Evolutionary conservation across 1,284 basidiomycete species (phyloP).

Genomic region (Somion occarium): DNA sequence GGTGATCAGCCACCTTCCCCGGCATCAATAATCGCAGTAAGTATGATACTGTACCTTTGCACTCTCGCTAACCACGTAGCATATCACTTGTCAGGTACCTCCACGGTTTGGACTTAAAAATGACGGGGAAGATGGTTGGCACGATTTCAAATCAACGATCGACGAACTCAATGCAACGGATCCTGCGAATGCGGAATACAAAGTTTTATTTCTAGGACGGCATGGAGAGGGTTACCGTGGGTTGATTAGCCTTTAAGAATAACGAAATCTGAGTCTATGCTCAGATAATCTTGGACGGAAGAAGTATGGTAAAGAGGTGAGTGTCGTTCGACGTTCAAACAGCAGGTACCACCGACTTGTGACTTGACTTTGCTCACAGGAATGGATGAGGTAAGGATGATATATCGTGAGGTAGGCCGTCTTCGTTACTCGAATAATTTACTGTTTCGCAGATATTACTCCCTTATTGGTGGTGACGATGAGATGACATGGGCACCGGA

Average conservation of each 20-base stretch:
- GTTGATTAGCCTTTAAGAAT: slow-evolving; percentile 22
- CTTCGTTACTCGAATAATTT: background rate
- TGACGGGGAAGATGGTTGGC: background rate
- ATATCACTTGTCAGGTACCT: background rate
- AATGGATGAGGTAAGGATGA: slow-evolving; percentile 39
- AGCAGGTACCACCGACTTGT: too few relatives aligned
- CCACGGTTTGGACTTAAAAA: background rate
- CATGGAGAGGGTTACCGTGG: slow-evolving; percentile 72
- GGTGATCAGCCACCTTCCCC: too few relatives aligned
- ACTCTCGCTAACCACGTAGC: too few relatives aligned
- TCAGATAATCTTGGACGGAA: background rate
- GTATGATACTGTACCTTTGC: too few relatives aligned
- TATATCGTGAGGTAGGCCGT: slow-evolving; percentile 42
- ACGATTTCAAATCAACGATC: background rate
- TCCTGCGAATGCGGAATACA: slow-evolving; percentile 33
- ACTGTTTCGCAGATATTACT: slow-evolving; percentile 47
- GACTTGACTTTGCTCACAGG: slow-evolving; percentile 55
- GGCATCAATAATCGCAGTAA: too few relatives aligned
- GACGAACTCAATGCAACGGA: background rate
- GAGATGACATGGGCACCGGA: slow-evolving; percentile 82
- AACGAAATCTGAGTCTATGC: background rate
- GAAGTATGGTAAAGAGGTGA: background rate
- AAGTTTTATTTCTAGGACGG: slow-evolving; percentile 62
- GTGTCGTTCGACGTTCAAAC: background rate
- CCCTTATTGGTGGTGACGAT: slow-evolving; percentile 65